Evolutionary conservation across 169 alveolate genomes (phyloP).

Genomic region (Plasmodium cynomolgi): DNA sequence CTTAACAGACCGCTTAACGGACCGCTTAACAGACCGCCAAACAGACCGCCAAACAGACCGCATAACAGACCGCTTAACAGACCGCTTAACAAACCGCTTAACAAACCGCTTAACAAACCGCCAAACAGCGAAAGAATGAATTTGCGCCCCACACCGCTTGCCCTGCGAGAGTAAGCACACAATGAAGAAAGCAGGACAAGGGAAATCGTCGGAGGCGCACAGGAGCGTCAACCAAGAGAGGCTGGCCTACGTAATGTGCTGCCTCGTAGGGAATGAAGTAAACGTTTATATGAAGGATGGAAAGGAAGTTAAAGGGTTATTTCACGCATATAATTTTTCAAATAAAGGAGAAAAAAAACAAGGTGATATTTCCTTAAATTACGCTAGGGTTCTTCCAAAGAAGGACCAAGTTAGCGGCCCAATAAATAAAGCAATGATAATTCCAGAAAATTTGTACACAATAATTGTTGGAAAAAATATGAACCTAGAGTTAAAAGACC

Average conservation of each 20-base stretch:
- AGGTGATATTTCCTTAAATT: slow-evolving; percentile 47
- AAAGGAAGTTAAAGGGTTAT: slow-evolving; percentile 46
- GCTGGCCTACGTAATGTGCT: slow-evolving; percentile 46
- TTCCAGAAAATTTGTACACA: slow-evolving; percentile 49
- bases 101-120: neutral
- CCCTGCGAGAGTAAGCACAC: neutral
- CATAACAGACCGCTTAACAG: neutral
- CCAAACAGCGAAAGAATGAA: neutral
- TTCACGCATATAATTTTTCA: slow-evolving; percentile 55
- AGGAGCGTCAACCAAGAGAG: slow-evolving; percentile 40
- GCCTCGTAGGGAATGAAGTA: slow-evolving; percentile 63
- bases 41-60: too few relatives aligned
- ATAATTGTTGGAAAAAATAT: slow-evolving; percentile 47
- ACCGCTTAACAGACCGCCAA: too few relatives aligned
- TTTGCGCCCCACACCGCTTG: neutral
- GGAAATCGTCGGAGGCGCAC: neutral
- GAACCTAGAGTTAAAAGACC: slow-evolving; percentile 58
- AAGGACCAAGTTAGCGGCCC: slow-evolving; percentile 55
- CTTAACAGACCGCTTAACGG: too few relatives aligned
- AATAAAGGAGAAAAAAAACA: slow-evolving; percentile 15
- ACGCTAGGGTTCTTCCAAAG: slow-evolving; percentile 42
- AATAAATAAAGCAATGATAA: slow-evolving; percentile 64
- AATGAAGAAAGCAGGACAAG: slow-evolving; percentile 45
- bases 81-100: neutral
- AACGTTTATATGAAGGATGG: slow-evolving; percentile 72